These are phyloP conservation scores for Globisporangium emineosum DNA, from an alignment of 352 stramenopile genomes.

Conservation along the genomic window DNA sequence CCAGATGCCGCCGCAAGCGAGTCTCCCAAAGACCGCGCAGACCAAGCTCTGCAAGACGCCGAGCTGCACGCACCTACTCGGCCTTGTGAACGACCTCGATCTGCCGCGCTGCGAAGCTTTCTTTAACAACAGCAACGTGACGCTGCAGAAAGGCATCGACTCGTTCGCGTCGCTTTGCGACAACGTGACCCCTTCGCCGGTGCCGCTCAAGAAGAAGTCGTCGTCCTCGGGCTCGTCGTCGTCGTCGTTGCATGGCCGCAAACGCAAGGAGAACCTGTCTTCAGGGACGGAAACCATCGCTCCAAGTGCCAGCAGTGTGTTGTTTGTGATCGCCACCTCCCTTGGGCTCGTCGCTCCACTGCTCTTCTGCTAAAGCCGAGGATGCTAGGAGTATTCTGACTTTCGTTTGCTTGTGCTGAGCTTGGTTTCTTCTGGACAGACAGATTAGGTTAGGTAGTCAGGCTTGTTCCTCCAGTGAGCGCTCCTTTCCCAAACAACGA, in stretches of 20 bases:
- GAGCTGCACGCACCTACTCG: slow-evolving; percentile 51
- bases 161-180: slow-evolving; percentile 45
- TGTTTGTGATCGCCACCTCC: not conserved
- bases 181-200: slow-evolving; percentile 24
- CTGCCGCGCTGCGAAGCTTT: slow-evolving; percentile 45
- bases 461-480: not conserved
- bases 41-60: slow-evolving; percentile 38
- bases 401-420: too few species aligned
- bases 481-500: not conserved
- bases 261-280: slow-evolving; percentile 8
- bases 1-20: slow-evolving; percentile 30
- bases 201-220: slow-evolving; percentile 42
- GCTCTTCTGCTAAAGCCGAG: not conserved
- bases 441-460: not conserved
- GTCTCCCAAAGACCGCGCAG: slow-evolving; percentile 29
- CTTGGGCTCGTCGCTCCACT: not conserved
- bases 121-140: slow-evolving; percentile 49
- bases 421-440: not conserved
- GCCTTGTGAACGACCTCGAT: slow-evolving; percentile 49
- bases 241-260: not conserved
- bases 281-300: not conserved
- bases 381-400: too few species aligned
- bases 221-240: slow-evolving; percentile 5
- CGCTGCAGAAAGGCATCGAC: slow-evolving; percentile 46
- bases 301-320: not conserved